A percentile compares a stretch with the other conserved stretches of the same genome.
Evolutionary conservation across 441 rosid species (phyloP).

Genomic region (Adansonia madagascariensis): DNA sequence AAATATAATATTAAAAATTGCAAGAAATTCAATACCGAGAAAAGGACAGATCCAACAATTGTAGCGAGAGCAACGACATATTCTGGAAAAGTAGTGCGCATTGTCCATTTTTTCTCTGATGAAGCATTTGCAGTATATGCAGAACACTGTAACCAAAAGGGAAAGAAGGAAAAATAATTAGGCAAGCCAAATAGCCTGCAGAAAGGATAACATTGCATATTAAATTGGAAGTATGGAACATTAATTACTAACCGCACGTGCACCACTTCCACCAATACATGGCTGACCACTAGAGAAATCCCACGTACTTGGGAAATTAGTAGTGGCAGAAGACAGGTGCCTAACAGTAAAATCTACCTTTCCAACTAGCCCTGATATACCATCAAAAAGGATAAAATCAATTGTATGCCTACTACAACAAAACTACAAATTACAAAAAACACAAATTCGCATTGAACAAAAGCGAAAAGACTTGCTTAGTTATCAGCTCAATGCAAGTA

Average conservation of each 20-base stretch:
- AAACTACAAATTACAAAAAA: neutral
- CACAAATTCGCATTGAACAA: neutral
- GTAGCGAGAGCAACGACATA: slow-evolving; percentile 99
- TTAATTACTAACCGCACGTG: slow-evolving; percentile 56
- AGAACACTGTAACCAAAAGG: slow-evolving; percentile 67
- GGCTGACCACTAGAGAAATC: slow-evolving; percentile 59
- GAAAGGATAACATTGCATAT: neutral
- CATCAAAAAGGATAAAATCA: slow-evolving; percentile 31
- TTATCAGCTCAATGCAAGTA: neutral
- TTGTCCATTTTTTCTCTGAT: slow-evolving; percentile 97
- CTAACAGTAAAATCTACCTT: slow-evolving; percentile 96
- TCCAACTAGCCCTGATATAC: slow-evolving; percentile 73
- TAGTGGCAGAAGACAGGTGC: slow-evolving; percentile 80
- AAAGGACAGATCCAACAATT: slow-evolving; percentile 96
- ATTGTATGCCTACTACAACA: neutral
- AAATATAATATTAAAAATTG: slow-evolving; percentile 7
- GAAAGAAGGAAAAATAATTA: slow-evolving; percentile 21
- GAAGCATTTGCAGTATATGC: slow-evolving; percentile 70
- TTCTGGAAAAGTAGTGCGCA: slow-evolving; percentile 94
- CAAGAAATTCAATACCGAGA: slow-evolving; percentile 60
- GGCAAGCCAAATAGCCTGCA: neutral
- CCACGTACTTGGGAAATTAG: slow-evolving; percentile 75
- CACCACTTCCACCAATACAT: slow-evolving; percentile 68
- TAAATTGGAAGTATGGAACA: neutral
- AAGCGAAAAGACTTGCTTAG: neutral